Evolutionary conservation across 2,329 filamentous ascomycete genomes (phyloP), one percentile per base, ranked within the genome.

Genomic region (Aspergillus brasiliensis): DNA sequence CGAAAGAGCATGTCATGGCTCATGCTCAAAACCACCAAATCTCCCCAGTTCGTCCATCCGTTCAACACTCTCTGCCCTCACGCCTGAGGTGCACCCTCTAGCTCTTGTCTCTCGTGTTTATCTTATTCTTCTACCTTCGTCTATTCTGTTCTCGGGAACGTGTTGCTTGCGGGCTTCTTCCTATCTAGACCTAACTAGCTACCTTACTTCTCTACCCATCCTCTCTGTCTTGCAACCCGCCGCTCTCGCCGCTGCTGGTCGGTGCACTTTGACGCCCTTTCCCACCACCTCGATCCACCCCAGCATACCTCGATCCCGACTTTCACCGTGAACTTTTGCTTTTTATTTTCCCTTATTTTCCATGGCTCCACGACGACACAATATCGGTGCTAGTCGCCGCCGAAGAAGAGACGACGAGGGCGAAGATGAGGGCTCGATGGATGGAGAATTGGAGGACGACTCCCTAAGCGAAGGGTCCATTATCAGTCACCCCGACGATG

Each of bases 391-490:
- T 51, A 80, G 79, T 66, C 75, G 79, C 64, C 74, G 80, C 61
- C 73, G 76, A 67, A 74, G 78, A 62, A 72, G 73, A 59, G 78
- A 81, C 59, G 81, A 82, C 62, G 80, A 82, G 60, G 80, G 78
- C 51, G 80, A 81, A 66, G 80, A 82, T 61, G 80, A 82, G 62
- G 76, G 75, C 51, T 81, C 78, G 47, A 60, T 83, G 61, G 79
- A 78, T 54, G 83, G 79, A 42, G 81, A 81, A 57, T 66, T 83
- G 58, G 82, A 84, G 53, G 85, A 87, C 66, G 86, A 88, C 71
- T 88, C 86, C 42, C 77, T 87, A 75, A 88, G 85, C 72, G 86
- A 88, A 71, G 82, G 79, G 38, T 88, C 86, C 11, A 75, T 80
- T 21, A 78, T 82, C 63, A 87, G 81, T 66, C 83, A 86, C 62